phyloP scores from a whole-genome alignment of 495 filamentous ascomycete species.

The Usnea hakonensis region DNA sequence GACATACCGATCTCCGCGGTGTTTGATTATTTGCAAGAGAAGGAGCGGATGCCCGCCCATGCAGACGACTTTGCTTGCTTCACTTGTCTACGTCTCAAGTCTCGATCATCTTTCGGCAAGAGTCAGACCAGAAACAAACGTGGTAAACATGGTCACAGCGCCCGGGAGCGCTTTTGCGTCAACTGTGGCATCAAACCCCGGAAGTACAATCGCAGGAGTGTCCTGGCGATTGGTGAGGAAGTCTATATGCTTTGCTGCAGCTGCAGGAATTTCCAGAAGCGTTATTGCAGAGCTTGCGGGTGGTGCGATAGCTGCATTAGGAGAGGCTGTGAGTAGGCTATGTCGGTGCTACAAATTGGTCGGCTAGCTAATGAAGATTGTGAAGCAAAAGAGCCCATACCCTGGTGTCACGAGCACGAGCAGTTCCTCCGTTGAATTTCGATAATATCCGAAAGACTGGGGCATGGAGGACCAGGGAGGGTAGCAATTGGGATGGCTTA shows the following conservation, averaged over 20 bases:
- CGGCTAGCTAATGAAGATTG: too few species aligned
- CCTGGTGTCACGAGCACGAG: too few species aligned
- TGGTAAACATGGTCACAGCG: neutral
- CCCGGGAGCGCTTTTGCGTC: neutral
- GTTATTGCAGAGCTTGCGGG: neutral
- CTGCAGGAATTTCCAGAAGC: neutral
- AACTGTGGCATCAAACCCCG: neutral
- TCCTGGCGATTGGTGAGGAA: neutral
- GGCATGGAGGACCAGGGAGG: too few species aligned
- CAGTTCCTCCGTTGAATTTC: too few species aligned
- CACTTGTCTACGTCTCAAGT: neutral
- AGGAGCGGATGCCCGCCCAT: neutral
- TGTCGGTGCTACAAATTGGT: too few species aligned
- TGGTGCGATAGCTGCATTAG: neutral
- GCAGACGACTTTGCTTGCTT: neutral
- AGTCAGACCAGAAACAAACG: neutral
- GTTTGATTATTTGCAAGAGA: neutral
- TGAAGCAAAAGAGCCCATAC: too few species aligned
- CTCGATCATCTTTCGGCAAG: neutral
- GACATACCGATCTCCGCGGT: too few species aligned
- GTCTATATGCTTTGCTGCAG: neutral
- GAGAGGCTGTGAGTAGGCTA: too few species aligned
- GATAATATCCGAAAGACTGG: too few species aligned
- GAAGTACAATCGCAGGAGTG: neutral
- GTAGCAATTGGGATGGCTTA: too few species aligned